Evolutionary conservation across 345 rosid genomes (phyloP).

Genomic region (Populus tremula): DNA sequence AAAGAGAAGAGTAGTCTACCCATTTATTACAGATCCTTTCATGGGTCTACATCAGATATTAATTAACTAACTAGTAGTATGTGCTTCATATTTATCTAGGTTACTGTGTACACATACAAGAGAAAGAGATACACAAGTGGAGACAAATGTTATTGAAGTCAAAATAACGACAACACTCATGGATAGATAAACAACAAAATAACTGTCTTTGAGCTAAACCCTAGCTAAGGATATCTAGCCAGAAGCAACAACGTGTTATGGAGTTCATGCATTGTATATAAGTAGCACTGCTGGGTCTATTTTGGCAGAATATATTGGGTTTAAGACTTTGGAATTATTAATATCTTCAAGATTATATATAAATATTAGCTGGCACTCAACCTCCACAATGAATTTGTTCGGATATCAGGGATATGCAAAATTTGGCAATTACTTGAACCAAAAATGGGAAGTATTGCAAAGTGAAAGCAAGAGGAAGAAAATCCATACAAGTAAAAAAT

Average conservation of each 20-base stretch:
- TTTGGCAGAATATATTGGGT: background rate
- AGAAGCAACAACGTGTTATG: background rate
- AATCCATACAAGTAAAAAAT: constrained; percentile 10
- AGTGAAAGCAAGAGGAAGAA: background rate
- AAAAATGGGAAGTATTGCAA: background rate
- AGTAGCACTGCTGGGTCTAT: background rate
- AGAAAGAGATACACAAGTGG: background rate
- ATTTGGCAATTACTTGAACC: background rate
- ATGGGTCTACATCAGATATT: background rate
- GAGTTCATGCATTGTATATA: background rate
- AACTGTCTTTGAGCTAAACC: background rate
- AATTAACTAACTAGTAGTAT: background rate
- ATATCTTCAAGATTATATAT: background rate
- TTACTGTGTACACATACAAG: no score
- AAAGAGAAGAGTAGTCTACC: background rate
- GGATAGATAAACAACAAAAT: background rate
- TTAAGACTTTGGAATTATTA: background rate
- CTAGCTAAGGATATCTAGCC: background rate
- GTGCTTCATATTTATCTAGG: background rate
- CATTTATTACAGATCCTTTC: background rate
- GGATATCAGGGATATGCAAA: background rate
- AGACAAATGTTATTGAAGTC: background rate
- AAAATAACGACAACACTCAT: background rate
- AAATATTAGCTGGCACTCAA: background rate
- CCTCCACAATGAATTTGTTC: background rate